Percentiles rank a stretch among this genome's conserved stretches.
Evolutionary conservation across 75 land plant genomes (phyloP).

Genomic region (Ceratopteris richardii): DNA sequence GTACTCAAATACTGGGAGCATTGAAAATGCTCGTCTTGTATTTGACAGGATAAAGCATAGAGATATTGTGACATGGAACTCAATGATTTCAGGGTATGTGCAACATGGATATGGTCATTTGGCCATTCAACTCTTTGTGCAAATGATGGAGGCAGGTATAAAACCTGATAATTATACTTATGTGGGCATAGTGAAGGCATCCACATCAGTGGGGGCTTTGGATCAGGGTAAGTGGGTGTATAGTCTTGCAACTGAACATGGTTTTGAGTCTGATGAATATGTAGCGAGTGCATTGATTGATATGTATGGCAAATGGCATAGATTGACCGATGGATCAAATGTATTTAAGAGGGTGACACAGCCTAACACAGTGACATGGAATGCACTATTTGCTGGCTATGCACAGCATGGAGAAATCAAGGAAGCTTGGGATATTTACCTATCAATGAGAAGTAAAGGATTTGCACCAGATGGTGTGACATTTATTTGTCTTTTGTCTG

Average conservation of each 20-base stretch:
- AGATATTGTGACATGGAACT: background rate
- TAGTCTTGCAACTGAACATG: slow-evolving; percentile 19
- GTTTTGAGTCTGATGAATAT: slow-evolving; percentile 20
- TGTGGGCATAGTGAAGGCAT: slow-evolving; percentile 22
- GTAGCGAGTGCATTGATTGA: slow-evolving; percentile 23
- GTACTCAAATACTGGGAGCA: background rate
- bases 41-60: background rate
- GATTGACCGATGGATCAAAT: slow-evolving; percentile 13
- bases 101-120: background rate
- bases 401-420: slow-evolving; percentile 15
- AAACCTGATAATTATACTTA: slow-evolving; percentile 26
- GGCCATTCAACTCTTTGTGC: background rate
- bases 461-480: slow-evolving; percentile 5
- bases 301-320: slow-evolving; percentile 28
- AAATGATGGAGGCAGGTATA: slow-evolving; percentile 13
- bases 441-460: slow-evolving; percentile 7
- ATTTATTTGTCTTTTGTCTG: slow-evolving; percentile 2
- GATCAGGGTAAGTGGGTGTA: slow-evolving; percentile 25
- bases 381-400: slow-evolving; percentile 33
- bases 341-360: slow-evolving; percentile 26
- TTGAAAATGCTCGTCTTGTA: background rate
- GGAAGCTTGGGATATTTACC: slow-evolving; percentile 16
- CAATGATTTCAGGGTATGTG: background rate
- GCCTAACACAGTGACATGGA: slow-evolving; percentile 31
- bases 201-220: slow-evolving; percentile 10